Base-by-base conservation (phyloP, 2,329 filamentous ascomycete species). In the Erysiphe pulchra region DNA sequence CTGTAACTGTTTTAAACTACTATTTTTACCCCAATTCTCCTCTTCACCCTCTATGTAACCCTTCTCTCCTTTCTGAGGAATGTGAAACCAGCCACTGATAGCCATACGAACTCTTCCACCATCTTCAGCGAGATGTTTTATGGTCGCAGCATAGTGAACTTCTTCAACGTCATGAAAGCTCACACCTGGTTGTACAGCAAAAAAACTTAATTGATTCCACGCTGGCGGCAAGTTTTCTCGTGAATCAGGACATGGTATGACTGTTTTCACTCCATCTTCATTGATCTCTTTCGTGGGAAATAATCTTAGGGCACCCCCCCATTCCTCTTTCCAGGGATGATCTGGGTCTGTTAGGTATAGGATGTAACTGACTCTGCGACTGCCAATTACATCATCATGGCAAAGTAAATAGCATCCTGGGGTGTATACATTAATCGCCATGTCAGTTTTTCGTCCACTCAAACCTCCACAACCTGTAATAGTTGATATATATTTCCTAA, bases 161-260 rank as follows among this genome's bases (percentile, higher is more conserved):
- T 98, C 90, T 63, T 95, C 87, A 46, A 98, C 90, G 60, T 98
- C 90, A 62, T 98, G 90, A 62, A 95, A 98, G 60, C 87, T 95
- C 69, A 93, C 78, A n/a, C 90, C 90, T 0, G 90, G 90, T 64
- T 94, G 85, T 7, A 98, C 92, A 16, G 86, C 85, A 61, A 98
- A 98, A 71, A 98, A 98, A 55, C 82, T 90, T 49, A 98, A 70
- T 65, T 98, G 90, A 61, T 95, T 94, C 75, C 87, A 98, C 0
- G 86, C 84, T 0, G 90, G 90, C 0, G 90, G 86, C 48, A 98
- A 93, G 38, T 77, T 73, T 55, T 92, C 79, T 53, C 70, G 75
- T 55, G 75, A 76, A 54, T 93, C 80, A 0, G 87, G 77, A 47
- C 73, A 69, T 4, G 87, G 86, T 0, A 87, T 78, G 61, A 80